Conservation (phyloP, 768 basidiomycete genomes). For the Leccinum boreale region DNA sequence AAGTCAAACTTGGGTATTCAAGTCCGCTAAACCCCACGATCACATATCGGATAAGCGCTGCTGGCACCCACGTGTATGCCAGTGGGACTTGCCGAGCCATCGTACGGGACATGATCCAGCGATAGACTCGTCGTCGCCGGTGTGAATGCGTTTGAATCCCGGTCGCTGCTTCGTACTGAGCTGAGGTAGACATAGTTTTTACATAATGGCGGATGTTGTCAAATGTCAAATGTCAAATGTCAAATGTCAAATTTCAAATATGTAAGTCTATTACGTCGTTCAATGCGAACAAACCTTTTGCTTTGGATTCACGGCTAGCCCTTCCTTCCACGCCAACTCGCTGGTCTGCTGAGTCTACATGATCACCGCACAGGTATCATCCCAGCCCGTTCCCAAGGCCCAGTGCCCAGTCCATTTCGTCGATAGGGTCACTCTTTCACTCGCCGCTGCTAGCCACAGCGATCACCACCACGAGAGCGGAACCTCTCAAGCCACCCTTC, state of each 20-base stretch:
- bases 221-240: not conserved
- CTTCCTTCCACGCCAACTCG: not conserved
- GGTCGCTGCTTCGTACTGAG: too few species aligned
- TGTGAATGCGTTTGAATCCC: too few species aligned
- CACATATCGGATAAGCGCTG: too few species aligned
- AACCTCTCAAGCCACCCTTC: not conserved
- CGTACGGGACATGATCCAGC: too few species aligned
- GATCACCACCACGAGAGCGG: not conserved
- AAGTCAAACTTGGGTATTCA: too few species aligned
- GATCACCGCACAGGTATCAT: constrained; percentile 1
- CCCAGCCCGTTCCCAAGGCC: not conserved
- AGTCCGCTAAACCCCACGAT: not conserved
- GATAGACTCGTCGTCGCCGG: too few species aligned
- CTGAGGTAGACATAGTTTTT: too few species aligned
- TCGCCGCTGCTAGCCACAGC: not conserved
- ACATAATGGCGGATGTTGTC: not conserved
- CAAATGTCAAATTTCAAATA: not conserved
- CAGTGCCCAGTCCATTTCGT: constrained; percentile 3
- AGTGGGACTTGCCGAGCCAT: too few species aligned
- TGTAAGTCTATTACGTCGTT: not conserved
- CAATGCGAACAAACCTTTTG: too few species aligned
- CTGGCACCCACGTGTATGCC: too few species aligned
- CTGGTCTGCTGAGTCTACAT: constrained; percentile 4
- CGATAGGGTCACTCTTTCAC: constrained; percentile 6
- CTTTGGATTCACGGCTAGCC: not conserved